phyloP scores from a whole-genome alignment of 257 asterid species.

The Nicotiana undulata region DNA sequence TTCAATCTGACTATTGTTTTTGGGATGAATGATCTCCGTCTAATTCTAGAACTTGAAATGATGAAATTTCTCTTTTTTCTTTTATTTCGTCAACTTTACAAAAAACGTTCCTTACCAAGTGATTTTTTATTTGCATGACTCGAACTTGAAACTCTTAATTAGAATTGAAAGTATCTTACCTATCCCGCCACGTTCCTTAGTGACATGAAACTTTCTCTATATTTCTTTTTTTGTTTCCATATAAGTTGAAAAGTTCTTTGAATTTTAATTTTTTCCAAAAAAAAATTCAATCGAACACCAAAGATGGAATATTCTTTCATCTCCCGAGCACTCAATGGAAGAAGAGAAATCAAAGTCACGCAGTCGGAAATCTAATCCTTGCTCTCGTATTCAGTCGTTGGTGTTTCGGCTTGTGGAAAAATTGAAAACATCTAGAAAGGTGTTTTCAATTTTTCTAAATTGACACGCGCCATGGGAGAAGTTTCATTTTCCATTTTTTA shows the following conservation, averaged over 20 bases:
- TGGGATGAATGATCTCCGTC: not conserved
- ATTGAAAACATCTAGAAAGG: too few relatives aligned
- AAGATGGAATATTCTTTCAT: not conserved
- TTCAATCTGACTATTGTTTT: not conserved
- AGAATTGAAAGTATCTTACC: not conserved
- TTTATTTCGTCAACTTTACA: not conserved
- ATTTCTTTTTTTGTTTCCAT: not conserved
- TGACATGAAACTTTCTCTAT: not conserved
- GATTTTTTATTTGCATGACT: not conserved
- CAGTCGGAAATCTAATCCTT: too few relatives aligned
- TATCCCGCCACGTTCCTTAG: not conserved
- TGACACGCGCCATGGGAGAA: too few relatives aligned
- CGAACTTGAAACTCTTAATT: not conserved
- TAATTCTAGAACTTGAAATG: not conserved
- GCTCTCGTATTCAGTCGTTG: accelerated
- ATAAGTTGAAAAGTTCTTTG: not conserved
- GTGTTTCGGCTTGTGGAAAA: too few relatives aligned
- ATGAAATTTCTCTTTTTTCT: not conserved
- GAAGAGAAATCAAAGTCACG: too few relatives aligned
- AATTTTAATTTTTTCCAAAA: not conserved
- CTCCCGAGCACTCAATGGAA: too few relatives aligned
- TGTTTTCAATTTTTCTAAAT: too few relatives aligned
- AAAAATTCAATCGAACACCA: not conserved
- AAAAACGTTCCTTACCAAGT: not conserved
- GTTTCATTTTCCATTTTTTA: too few relatives aligned